Conservation (phyloP, 1,139 yeast species). For the Williopsis jadinii region DNA sequence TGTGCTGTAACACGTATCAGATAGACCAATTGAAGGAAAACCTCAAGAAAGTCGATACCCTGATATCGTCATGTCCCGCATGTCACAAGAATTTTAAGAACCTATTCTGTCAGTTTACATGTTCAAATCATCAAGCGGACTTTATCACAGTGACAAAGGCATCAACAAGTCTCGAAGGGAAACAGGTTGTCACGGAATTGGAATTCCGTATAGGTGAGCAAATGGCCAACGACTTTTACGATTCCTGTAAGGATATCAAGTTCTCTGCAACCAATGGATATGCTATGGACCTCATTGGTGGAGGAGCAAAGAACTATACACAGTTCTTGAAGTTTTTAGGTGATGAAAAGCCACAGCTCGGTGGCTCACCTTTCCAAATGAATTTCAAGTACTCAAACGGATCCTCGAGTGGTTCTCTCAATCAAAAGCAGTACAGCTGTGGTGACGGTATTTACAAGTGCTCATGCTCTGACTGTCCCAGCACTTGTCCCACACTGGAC, state of each 20-base stretch:
- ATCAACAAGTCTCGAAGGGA: conserved; percentile 43
- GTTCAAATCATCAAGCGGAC: conserved; percentile 76
- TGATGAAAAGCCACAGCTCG: conserved; percentile 86
- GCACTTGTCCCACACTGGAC: conserved; percentile 67
- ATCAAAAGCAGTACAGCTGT: conserved; percentile 39
- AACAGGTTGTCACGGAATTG: conserved; percentile 59
- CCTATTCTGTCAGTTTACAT: conserved; percentile 83
- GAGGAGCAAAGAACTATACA: conserved; percentile 74
- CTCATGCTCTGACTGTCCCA: conserved; percentile 87
- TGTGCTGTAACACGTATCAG: conserved; percentile 54
- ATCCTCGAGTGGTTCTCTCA: conserved; percentile 17
- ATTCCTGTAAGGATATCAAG: conserved; percentile 84
- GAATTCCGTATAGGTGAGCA: conserved; percentile 52
- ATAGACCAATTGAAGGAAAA: conserved; percentile 40
- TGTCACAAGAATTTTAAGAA: conserved; percentile 81
- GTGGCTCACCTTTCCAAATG: conserved; percentile 95
- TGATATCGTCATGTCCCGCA: conserved; percentile 92
- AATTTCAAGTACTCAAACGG: conserved; percentile 53
- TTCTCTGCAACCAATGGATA: conserved; percentile 93
- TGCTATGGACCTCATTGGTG: conserved; percentile 96
- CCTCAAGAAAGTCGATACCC: conserved; percentile 66
- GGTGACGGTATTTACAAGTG: conserved; percentile 56
- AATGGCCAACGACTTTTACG: conserved; percentile 61
- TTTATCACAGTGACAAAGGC: conserved; percentile 64
- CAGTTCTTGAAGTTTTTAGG: conserved; percentile 84